Evolutionary conservation across 2,329 filamentous ascomycete genomes (phyloP), one percentile per base, ranked within the genome.

Genomic region (Emmonsia crescens): DNA sequence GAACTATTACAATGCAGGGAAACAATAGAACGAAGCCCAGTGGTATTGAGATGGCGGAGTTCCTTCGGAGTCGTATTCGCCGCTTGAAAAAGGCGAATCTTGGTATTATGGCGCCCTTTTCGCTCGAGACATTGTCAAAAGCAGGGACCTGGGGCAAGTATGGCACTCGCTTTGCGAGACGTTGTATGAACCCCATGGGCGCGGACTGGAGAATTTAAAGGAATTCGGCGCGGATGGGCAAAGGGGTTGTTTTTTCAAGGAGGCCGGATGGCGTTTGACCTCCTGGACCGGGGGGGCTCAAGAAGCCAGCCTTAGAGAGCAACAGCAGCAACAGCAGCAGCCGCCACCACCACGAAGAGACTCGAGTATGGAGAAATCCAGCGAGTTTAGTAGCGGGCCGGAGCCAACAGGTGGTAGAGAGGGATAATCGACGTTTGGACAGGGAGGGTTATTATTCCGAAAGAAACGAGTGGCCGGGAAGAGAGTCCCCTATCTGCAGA

Each of bases 11-110:
- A 73, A 96, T 87, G 73, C 89, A 85, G 66, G 94, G 94, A 74
- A 97, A 97, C 68, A 97, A 80, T 67, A 99, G 83, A 68, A 97
- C 91, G 72, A 96, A 86, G 68, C 93, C 93, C 59, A 99, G 80
- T 31, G 94, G 94, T 73, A 97, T 87, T 59, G 93, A 96, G 74
- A 96, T 85, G 71, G 88, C 89, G 61, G 92, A 96, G 76, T 96
- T 96, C 70, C 91, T 90, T 77, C 87, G 89, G 78, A 99, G 79
- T 68, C 92, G 87, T 80, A 99, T 84, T 59, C 93, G 89, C 72
- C 90, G 85, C 68, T 87, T 83, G 75, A 97, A 89, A 75, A 96
- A 95, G 64, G 89, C 87, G 70, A 95, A 80, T 69, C 80, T 79
- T 21, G 83, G 78, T 59, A 71, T 67, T 60, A 67, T 68, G 65